A percentile compares a stretch with the other conserved stretches of the same genome.
Conservation (phyloP, 2,329 filamentous ascomycete species). For the Verticillium nonalfalfae region DNA sequence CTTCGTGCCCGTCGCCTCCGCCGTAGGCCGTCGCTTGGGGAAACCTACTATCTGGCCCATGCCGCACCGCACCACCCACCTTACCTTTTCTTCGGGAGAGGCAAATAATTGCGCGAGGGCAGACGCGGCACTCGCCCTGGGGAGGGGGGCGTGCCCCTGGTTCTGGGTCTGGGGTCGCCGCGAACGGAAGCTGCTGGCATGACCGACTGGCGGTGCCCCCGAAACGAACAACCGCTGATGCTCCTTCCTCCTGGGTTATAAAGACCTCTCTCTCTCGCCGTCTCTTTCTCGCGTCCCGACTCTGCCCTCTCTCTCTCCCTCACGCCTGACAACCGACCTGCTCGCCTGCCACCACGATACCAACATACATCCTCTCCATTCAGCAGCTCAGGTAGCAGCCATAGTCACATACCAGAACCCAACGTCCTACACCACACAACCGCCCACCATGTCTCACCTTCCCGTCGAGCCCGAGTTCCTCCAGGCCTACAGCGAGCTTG, state of each 20-base stretch:
- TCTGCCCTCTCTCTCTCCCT: background rate
- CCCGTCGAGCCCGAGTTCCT: slow-evolving; percentile 92
- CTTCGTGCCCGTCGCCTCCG: background rate
- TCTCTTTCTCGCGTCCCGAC: background rate
- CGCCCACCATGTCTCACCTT: slow-evolving; percentile 68
- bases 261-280: background rate
- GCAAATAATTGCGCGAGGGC: background rate
- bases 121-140: background rate
- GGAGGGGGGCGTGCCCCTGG: background rate
- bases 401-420: background rate
- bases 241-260: background rate
- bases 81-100: background rate
- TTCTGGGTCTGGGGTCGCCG: background rate
- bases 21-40: background rate
- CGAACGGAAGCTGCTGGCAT: background rate
- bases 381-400: background rate
- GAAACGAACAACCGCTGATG: background rate
- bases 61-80: too few species aligned
- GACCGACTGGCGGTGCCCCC: background rate
- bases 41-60: background rate
- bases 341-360: background rate
- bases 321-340: background rate
- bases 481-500: slow-evolving; percentile 97
- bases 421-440: background rate
- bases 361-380: background rate